phyloP scores from a whole-genome alignment of 2,329 filamentous ascomycete species.

The Lasiodiplodia sp. region DNA sequence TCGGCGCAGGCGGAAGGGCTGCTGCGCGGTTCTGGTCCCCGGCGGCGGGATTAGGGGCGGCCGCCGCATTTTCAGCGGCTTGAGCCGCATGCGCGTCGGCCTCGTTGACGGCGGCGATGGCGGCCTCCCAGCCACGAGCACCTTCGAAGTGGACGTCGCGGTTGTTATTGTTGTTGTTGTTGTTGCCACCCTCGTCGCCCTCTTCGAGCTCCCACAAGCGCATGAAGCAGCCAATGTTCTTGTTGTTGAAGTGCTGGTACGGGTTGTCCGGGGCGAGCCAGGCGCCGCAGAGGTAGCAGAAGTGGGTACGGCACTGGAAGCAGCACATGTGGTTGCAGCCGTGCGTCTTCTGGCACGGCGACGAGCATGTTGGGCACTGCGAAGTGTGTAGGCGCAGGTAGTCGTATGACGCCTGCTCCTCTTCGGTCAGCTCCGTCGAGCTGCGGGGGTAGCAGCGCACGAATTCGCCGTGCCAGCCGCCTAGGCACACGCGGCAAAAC shows the following conservation, averaged over 20 bases:
- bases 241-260: constrained; percentile 86
- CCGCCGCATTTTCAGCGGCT: constrained; percentile 40
- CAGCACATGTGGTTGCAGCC: constrained; percentile 99
- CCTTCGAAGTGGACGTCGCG: constrained; percentile 53
- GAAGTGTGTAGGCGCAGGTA: constrained; percentile 85
- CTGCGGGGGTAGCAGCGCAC: constrained; percentile 73
- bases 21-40: not conserved
- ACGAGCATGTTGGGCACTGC: constrained; percentile 85
- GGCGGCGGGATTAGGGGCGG: constrained; percentile 20
- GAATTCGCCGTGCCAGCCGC: constrained; percentile 94
- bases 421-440: constrained; percentile 75
- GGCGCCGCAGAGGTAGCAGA: constrained; percentile 92
- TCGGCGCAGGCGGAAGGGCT: not conserved
- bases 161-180: constrained; percentile 47
- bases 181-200: constrained; percentile 76
- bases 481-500: constrained; percentile 78
- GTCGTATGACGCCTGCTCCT: constrained; percentile 85
- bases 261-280: constrained; percentile 85
- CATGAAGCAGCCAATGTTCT: constrained; percentile 75
- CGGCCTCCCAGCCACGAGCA: constrained; percentile 51
- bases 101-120: constrained; percentile 45
- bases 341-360: constrained; percentile 85
- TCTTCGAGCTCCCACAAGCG: constrained; percentile 89
- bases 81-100: constrained; percentile 39
- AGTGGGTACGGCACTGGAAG: constrained; percentile 87